A percentile compares a stretch with the other conserved stretches of the same genome.
These are phyloP conservation scores for Tetrahymena thermophila DNA, from an alignment of 73 alveolate genomes.

Conservation along the genomic window DNA sequence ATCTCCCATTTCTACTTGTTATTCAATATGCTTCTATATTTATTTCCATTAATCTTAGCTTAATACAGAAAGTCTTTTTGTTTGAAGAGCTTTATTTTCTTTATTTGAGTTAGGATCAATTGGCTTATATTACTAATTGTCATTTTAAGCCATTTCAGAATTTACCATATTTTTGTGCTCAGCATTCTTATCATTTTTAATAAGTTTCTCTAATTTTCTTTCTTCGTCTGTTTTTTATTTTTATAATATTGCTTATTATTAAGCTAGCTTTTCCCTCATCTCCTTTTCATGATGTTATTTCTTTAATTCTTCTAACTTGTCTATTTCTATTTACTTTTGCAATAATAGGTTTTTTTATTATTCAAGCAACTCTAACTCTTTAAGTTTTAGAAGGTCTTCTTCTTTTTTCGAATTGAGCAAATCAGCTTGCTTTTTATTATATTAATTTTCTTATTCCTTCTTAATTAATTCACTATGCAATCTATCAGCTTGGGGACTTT, in stretches of 20 bases:
- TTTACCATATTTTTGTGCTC: neutral
- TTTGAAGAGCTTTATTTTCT: neutral
- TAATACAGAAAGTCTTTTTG: neutral
- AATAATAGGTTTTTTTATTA: neutral
- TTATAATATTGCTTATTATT: neutral
- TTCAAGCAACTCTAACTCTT: neutral
- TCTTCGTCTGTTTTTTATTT: neutral
- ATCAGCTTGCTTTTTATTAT: neutral
- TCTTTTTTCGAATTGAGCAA: neutral
- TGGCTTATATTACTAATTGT: neutral
- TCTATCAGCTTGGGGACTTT: neutral
- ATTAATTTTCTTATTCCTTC: neutral
- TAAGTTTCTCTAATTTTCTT: neutral
- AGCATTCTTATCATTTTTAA: neutral
- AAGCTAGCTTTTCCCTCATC: neutral
- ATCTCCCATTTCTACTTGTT: neutral
- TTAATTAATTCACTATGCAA: neutral
- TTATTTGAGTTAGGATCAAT: neutral
- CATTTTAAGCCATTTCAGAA: neutral
- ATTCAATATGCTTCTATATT: neutral
- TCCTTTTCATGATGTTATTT: neutral
- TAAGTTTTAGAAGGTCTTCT: neutral
- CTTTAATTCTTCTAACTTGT: neutral
- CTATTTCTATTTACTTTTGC: neutral
- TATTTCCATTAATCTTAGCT: neutral